Percentiles rank a stretch among this genome's conserved stretches.
These are phyloP conservation scores for Tuctoria greenei DNA, from an alignment of 176 grass and related monocot species.

Conservation along the genomic window DNA sequence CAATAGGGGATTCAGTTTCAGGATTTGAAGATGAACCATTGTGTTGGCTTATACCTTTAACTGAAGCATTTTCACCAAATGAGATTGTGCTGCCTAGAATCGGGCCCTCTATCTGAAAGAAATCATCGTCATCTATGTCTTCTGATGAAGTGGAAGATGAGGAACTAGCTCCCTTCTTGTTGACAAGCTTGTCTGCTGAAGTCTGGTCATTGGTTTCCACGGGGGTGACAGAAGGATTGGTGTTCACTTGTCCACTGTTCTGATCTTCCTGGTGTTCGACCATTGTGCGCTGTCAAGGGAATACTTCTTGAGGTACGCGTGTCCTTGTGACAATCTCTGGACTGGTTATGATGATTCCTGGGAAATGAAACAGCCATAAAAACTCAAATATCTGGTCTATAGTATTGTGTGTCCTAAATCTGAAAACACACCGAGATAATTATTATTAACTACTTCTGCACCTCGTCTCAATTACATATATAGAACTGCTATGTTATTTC, in stretches of 20 bases:
- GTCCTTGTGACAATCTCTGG: not conserved
- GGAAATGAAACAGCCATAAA: not conserved
- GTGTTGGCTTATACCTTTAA: not conserved
- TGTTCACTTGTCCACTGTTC: constrained; percentile 21
- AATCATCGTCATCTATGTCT: constrained; percentile 45
- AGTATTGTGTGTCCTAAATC: not conserved
- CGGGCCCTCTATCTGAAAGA: constrained; percentile 50
- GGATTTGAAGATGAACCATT: not conserved
- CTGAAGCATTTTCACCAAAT: not conserved
- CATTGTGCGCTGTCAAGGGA: constrained; percentile 20
- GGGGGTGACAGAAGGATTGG: not conserved
- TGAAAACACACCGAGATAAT: not conserved
- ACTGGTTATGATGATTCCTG: constrained; percentile 11
- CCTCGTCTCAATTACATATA: not conserved
- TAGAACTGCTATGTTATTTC: not conserved
- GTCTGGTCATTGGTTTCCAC: not conserved
- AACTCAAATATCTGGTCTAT: not conserved
- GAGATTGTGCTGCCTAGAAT: constrained; percentile 25
- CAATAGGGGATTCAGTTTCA: not conserved
- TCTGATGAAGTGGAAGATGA: constrained; percentile 43
- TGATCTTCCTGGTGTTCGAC: constrained; percentile 17
- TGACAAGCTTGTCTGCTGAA: not conserved
- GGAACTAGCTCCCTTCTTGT: not conserved
- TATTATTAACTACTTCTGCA: not conserved
- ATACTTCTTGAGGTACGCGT: not conserved